These are phyloP conservation scores for Scutellaria minor DNA, from an alignment of 257 asterid genomes.

Conservation along the genomic window DNA sequence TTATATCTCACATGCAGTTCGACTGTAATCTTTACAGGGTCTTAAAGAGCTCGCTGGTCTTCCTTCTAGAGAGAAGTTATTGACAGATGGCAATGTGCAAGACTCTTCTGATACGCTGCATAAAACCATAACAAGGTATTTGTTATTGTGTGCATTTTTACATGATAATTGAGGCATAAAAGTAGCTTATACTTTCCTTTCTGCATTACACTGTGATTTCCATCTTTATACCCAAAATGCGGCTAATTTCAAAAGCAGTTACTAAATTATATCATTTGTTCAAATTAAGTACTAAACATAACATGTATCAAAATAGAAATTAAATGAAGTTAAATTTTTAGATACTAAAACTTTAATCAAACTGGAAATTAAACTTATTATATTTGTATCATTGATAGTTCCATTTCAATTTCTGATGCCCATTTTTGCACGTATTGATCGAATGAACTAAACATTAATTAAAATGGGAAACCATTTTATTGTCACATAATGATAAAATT, in stretches of 20 bases:
- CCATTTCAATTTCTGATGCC: too few species aligned
- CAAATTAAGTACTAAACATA: too few species aligned
- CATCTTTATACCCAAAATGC: neutral
- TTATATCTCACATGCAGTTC: neutral
- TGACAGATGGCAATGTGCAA: constrained; percentile 49
- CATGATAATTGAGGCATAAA: neutral
- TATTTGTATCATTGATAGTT: too few species aligned
- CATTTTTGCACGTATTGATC: too few species aligned
- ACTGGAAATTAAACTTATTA: too few species aligned
- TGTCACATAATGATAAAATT: too few species aligned
- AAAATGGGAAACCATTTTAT: too few species aligned
- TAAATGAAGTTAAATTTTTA: too few species aligned
- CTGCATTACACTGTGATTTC: neutral
- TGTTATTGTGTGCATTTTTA: neutral
- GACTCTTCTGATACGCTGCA: constrained; percentile 45
- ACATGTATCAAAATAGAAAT: too few species aligned
- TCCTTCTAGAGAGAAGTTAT: constrained; percentile 36
- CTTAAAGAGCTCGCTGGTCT: constrained; percentile 66
- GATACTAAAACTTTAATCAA: too few species aligned
- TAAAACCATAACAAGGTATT: constrained; percentile 51
- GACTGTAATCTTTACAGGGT: constrained; percentile 50
- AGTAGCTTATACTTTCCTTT: neutral
- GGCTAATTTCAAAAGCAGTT: too few species aligned
- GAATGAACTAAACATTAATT: too few species aligned
- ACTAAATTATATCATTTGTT: neutral